Evolutionary conservation across 2,329 filamentous ascomycete species (phyloP), one percentile per base, ranked within the genome.

Genomic region (Gremmenia infestans): DNA sequence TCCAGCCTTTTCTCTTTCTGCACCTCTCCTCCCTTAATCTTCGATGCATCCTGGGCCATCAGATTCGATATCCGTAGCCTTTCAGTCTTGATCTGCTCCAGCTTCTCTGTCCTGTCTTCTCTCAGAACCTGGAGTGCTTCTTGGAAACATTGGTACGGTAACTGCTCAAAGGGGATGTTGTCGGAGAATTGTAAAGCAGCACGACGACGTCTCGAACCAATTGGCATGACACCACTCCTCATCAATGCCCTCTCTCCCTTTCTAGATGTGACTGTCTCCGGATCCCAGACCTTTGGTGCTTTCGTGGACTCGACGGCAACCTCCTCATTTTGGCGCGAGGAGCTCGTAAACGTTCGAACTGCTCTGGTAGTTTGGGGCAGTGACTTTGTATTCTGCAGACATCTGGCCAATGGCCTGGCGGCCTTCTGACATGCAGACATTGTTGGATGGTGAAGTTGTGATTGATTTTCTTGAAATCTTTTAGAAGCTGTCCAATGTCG

Each of bases 61-160:
- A 95, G 72, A 58, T 79, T 78, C 54, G 82, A 80, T 68, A 99
- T 88, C 71, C 86, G 84, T 57, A 78, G 78, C 50, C 85, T 74
- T 72, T 90, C 84, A 28, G 73, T 78, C 50, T 82, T 75, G 56
- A 99, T 93, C 67, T 86, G 78, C 58, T 79, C 76, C 50, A 97
- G 67, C 76, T 96, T 97, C 73, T 93, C 82, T 62, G 85, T 78
- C 42, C 93, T 83, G 71, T 99, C 94, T 53, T 82, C 83, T 52
- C 85, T 80, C 54, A 99, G 77, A 49, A 97, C 74, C 71, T 91
- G 89, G 60, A 92, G 84, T 42, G 94, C 94, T 76, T 97, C 92
- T 74, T 99, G 94, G 77, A 97, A 99, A 74, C 90, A 94, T 79
- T 97, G 93, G 76, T 95, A 99, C 17, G 94, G 94, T 63, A 99